Evolutionary conservation across 2,329 filamentous ascomycete species (phyloP), one percentile per base, ranked within the genome.

Genomic region (Orbilia quercus): DNA sequence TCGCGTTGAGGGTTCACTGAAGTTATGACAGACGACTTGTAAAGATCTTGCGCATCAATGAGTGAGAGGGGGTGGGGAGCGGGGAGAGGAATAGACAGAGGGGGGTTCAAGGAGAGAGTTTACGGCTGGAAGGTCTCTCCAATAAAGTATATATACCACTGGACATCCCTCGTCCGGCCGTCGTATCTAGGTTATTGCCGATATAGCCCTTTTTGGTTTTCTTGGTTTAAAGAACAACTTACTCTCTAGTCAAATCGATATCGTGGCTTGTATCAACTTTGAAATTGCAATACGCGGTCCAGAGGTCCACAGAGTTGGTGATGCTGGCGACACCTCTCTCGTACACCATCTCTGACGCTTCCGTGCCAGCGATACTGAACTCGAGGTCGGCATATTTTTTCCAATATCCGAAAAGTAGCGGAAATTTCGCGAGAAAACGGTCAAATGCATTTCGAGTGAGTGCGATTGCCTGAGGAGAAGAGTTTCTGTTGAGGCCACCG

Each of bases 371-470:
- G 76, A 99, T 96, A 55, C 92, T 92, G 82, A 99, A 99, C 80
- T 99, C 95, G 75, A 96, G 85, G 79, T 98, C 94, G 79, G 95
- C 95, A 85, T 98, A 99, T 81, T 97, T 98, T 84, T 98, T 98
- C 95, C 95, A 99, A 83, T 98, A 99, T 58, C 94, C 95, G 79
- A 98, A 99, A 40, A 98, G 87, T 9, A 98, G 86, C 1, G 95
- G 95, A 76, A 97, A 99, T 80, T 96, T 97, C 74, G 91, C 87
- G 20, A 99, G 89, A 79, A 99, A 96, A 51, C 90, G 88, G 80
- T 99, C 93, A 83, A 96, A 98, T 75, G 91, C 88, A 80, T 91
- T 88, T 81, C 95, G 90, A 64, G 92, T 90, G 9, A 92, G 89
- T 18, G 92, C 89, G 77, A 99, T 92, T 25, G 95, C 91, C 79